Evolutionary conservation across 2,329 filamentous ascomycete species (phyloP).

Genomic region (Aspergillus viridinutans): DNA sequence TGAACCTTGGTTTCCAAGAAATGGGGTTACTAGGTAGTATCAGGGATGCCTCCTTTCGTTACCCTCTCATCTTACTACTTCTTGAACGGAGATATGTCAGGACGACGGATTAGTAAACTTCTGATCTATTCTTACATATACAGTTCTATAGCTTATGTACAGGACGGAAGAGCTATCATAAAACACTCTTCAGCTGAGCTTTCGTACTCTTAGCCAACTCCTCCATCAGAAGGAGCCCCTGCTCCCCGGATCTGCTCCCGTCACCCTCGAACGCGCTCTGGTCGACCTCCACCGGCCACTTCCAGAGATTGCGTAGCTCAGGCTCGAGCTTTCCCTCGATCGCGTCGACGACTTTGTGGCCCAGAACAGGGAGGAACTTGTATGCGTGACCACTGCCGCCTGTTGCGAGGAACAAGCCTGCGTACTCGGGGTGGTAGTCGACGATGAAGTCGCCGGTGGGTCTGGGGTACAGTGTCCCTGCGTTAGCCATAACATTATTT

Average conservation of each 20-base stretch:
- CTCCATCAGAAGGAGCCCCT: conserved; percentile 33
- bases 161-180: conserved; percentile 15
- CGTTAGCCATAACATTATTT: not conserved
- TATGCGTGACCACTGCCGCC: conserved; percentile 52
- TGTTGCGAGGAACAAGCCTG: conserved; percentile 48
- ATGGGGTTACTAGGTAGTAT: too few relatives aligned
- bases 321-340: conserved; percentile 42
- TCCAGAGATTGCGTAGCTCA: conserved; percentile 42
- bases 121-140: conserved; percentile 3
- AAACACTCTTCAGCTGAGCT: conserved; percentile 15
- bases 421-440: conserved; percentile 61
- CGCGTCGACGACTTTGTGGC: conserved; percentile 48
- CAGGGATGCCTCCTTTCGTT: too few relatives aligned
- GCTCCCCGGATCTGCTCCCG: conserved; percentile 35
- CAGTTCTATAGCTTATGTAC: not conserved
- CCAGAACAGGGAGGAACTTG: conserved; percentile 53
- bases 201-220: conserved; percentile 34
- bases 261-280: conserved; percentile 29
- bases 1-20: too few relatives aligned
- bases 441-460: conserved; percentile 67
- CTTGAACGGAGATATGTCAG: conserved; percentile 3
- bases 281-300: conserved; percentile 30
- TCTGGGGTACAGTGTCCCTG: conserved; percentile 14
- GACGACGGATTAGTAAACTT: not conserved
- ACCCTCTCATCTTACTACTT: not conserved